phyloP scores from a whole-genome alignment of 805 yeast genomes.

The Saccharomyces jurei region DNA sequence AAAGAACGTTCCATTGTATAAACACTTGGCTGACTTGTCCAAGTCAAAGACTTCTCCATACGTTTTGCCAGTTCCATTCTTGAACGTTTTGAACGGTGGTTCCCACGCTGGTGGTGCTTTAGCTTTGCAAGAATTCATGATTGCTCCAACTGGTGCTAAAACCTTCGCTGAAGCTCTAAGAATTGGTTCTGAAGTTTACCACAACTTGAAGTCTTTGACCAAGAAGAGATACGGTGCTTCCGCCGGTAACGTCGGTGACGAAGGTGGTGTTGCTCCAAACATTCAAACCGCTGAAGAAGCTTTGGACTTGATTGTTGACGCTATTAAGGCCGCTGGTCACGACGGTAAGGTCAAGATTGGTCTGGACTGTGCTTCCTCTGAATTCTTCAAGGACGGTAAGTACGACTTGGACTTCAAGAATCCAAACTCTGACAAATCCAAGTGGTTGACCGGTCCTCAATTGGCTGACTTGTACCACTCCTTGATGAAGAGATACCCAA shows the following conservation, averaged over 20 bases:
- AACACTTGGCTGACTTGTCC: slow-evolving; percentile 68
- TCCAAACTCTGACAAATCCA: slow-evolving; percentile 70
- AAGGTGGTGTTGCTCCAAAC: slow-evolving; percentile 97
- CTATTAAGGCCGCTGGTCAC: slow-evolving; percentile 83
- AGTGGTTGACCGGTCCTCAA: slow-evolving; percentile 75
- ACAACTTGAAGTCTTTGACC: slow-evolving; percentile 73
- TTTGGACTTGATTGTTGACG: slow-evolving; percentile 69
- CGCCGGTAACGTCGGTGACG: slow-evolving; percentile 97
- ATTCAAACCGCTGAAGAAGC: slow-evolving; percentile 85
- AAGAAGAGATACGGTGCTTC: slow-evolving; percentile 83
- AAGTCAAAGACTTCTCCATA: slow-evolving; percentile 54
- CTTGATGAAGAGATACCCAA: slow-evolving; percentile 76
- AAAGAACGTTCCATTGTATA: slow-evolving; percentile 76
- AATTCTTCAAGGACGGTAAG: slow-evolving; percentile 82
- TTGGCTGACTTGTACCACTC: slow-evolving; percentile 65
- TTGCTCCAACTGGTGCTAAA: slow-evolving; percentile 78
- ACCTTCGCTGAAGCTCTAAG: slow-evolving; percentile 84
- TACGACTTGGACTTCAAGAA: slow-evolving; percentile 93
- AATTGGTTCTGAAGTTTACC: slow-evolving; percentile 90
- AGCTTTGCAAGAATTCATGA: slow-evolving; percentile 96
- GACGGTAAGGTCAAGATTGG: slow-evolving; percentile 77
- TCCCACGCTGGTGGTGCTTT: slow-evolving; percentile 94
- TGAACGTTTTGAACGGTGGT: slow-evolving; percentile 93
- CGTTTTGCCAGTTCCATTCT: slow-evolving; percentile 93
- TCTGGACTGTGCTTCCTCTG: slow-evolving; percentile 86